Base-by-base conservation (phyloP, 805 yeast species). In the Schwanniomyces pseudopolymorphus region DNA sequence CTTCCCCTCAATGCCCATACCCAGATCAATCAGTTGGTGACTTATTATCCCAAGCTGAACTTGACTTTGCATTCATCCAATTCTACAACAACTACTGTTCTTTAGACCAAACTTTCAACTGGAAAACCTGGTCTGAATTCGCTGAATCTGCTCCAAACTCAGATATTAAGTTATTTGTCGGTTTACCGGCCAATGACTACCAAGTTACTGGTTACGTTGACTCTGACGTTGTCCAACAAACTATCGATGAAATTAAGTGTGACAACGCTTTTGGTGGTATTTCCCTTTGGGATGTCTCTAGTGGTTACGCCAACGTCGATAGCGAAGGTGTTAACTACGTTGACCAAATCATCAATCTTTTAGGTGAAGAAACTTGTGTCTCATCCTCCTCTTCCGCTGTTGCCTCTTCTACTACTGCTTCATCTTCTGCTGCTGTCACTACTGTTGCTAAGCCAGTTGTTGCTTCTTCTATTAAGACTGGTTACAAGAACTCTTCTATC, bases 1-100 rank as follows among this genome's bases (percentile, higher is more conserved):
- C 96, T 53, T 92, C 96, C 50, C 97, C 96, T 14, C 96, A 89
- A 70, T 90, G 97, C 70, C 84, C 81, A 19, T 86, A 84, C 62
- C 96, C 96, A 13, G 96, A 90, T 69, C 84, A 49, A 7, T 56
- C 61, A 16, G 56, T 60, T 16, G 63, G 66, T 20, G 59, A 56
- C 19, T 47, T 61, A 16, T 54, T 66, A 43, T 46, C 50, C 80
- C 42, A 77, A 65, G 81, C 87, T 7, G 72, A 79, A 26, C 72
- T 89, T 53, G 96, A 90, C 66, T 88, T 83, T 64, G 87, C 89
- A 4, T 89, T 87, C 61, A 77, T 90, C 53, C 96, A 89, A 69
- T 90, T 89, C 70, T 89, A 89, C 78, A 89, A 90, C 78, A 90
- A 90, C 69, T 77, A 84, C 61, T 87, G 96, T 66, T 67, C 78